Evolutionary conservation across 306 rosid species (phyloP).

Genomic region (Hippophae rhamnoides): DNA sequence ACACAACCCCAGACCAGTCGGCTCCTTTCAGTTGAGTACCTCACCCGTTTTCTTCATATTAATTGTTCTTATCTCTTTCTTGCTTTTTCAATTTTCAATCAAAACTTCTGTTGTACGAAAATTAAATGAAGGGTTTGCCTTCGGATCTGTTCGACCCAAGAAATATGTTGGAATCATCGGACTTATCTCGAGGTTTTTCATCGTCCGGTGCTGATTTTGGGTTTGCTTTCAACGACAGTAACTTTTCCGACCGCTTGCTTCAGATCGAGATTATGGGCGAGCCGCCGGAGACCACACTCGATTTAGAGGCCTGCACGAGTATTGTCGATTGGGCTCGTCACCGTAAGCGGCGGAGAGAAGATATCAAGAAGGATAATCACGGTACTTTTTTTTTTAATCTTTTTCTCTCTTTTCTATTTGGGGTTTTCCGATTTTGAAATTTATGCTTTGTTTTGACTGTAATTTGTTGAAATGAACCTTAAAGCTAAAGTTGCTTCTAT

Average conservation of each 20-base stretch:
- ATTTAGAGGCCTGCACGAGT: conserved; percentile 48
- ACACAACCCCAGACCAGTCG: too few species aligned
- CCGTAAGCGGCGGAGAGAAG: conserved; percentile 86
- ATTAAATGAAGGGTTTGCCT: conserved; percentile 26
- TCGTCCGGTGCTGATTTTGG: conserved; percentile 73
- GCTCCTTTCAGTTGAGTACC: too few species aligned
- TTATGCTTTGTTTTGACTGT: neutral
- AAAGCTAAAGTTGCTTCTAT: neutral
- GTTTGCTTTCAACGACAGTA: conserved; percentile 90
- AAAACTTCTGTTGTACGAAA: too few species aligned
- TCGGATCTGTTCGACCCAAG: conserved; percentile 83
- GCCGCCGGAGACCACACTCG: conserved; percentile 36
- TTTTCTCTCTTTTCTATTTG: neutral
- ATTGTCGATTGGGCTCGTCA: conserved; percentile 90
- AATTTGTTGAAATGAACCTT: too few species aligned
- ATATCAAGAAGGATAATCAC: conserved; percentile 66
- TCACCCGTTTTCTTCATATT: too few species aligned
- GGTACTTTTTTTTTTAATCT: neutral
- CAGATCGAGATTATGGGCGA: conserved; percentile 80
- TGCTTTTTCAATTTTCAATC: neutral
- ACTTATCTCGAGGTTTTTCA: conserved; percentile 35
- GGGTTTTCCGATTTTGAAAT: neutral
- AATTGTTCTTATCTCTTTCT: too few species aligned
- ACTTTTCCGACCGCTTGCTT: conserved; percentile 86
- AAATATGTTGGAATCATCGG: conserved; percentile 50